Base-by-base conservation (phyloP, 2,329 filamentous ascomycete species). In the Ambrosiella cleistominuta region DNA sequence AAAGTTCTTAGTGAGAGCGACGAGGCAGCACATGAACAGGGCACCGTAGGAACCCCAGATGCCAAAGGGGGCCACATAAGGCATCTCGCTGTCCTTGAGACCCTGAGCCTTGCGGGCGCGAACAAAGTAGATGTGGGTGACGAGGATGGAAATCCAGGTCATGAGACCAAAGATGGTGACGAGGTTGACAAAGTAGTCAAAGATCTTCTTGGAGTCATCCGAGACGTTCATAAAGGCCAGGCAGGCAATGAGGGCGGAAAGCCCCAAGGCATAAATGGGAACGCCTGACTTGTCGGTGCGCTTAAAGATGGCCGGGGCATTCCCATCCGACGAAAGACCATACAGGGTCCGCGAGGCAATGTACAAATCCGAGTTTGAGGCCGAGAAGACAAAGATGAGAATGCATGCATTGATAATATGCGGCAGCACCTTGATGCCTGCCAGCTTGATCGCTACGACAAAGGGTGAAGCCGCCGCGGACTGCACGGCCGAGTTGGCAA, bases 1-100 rank as follows among this genome's bases (percentile, higher is more conserved):
- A 70, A 81, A 93, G 74, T 88, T 90, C 77, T 93, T 94, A 66
- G 87, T 91, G 56, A 94, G 66, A 1, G 84, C 79, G 61, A 93
- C 85, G 39, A 93, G 66, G 65, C 77, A 75, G 70, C 85, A 88
- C 70, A 88, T 82, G 65, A 74, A 72, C 1, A 93, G 74, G 0
- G 84, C 84, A 60, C 73, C 72, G 66, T 81, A 81, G 0, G 83
- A 88, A 9, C 87, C 88, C 61, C 68, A 77, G 42, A 81, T 70
- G n/a, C 87, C 86, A 13, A 90, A 75, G 0, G 87, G 87, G 0
- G 86, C 83, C 13, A 75, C 75, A 67, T 83, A 89, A 0, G 80
- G 77, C 61, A 86, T 71, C 49, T 71, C 69, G 11, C 71, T 70
- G 65, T 82, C 67, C 9, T 75, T 69, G 12, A 86, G 71, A 57